These are phyloP conservation scores for Colletotrichum navitas DNA, from an alignment of 2,329 filamentous ascomycete genomes.

Conservation along the genomic window DNA sequence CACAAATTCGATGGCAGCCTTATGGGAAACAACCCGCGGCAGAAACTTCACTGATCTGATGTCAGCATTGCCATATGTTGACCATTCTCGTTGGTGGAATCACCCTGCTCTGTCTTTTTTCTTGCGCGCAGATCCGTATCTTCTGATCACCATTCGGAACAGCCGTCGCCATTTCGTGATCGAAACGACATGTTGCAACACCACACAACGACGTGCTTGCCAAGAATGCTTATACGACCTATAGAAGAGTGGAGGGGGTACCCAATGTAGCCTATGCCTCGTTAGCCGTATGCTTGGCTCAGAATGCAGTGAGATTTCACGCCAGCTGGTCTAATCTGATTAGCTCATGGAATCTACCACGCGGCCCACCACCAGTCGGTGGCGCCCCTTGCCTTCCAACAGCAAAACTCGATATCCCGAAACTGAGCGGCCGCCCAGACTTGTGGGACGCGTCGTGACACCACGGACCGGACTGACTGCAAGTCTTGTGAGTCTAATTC, in stretches of 20 bases:
- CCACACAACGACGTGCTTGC: neutral
- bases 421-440: neutral
- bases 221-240: neutral
- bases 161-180: neutral
- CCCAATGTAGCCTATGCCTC: neutral
- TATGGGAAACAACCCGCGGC: neutral
- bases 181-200: neutral
- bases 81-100: neutral
- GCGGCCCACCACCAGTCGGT: no score
- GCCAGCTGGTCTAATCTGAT: slow-evolving; percentile 2
- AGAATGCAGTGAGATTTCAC: neutral
- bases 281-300: neutral
- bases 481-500: neutral
- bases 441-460: neutral
- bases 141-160: neutral
- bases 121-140: neutral
- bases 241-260: neutral
- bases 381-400: neutral
- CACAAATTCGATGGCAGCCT: neutral
- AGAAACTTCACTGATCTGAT: neutral
- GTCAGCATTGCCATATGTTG: neutral
- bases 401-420: neutral
- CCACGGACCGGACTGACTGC: neutral
- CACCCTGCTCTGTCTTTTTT: neutral
- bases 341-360: neutral